Evolutionary conservation across 2,329 filamentous ascomycete genomes (phyloP).

Genomic region (Furcasterigmium furcatum): DNA sequence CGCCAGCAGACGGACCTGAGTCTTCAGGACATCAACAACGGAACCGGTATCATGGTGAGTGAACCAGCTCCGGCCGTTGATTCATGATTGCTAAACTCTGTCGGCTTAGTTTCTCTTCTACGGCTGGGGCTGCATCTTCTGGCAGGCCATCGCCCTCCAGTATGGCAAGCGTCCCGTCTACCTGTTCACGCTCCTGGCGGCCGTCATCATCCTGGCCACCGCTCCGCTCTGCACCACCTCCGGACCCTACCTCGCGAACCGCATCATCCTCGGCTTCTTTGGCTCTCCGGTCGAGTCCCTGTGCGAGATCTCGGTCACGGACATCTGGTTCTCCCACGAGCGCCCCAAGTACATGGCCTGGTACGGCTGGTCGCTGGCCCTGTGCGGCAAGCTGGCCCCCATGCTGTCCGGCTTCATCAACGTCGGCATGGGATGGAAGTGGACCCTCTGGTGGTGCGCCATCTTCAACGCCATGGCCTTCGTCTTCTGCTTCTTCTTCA

Average conservation of each 20-base stretch:
- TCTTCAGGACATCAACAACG: slow-evolving; percentile 30
- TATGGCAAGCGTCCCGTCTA: slow-evolving; percentile 40
- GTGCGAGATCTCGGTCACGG: slow-evolving; percentile 41
- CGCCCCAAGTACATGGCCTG: slow-evolving; percentile 37
- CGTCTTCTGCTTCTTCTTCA: slow-evolving; percentile 48
- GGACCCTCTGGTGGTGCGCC: slow-evolving; percentile 39
- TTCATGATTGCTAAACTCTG: background rate
- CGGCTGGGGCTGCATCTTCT: slow-evolving; percentile 41
- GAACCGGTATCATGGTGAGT: slow-evolving; percentile 29
- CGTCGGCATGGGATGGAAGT: slow-evolving; percentile 33
- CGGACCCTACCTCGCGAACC: slow-evolving; percentile 33
- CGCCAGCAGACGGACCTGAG: slow-evolving; percentile 25
- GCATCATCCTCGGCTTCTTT: slow-evolving; percentile 40
- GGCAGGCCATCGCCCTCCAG: slow-evolving; percentile 42
- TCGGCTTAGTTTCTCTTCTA: slow-evolving; percentile 31
- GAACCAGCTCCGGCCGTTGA: too few relatives aligned
- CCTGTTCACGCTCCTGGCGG: slow-evolving; percentile 26
- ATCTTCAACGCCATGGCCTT: slow-evolving; percentile 31
- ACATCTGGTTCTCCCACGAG: slow-evolving; percentile 38
- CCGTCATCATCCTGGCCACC: slow-evolving; percentile 15
- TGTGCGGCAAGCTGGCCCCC: slow-evolving; percentile 40
- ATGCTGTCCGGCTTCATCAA: slow-evolving; percentile 42
- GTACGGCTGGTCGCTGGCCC: slow-evolving; percentile 34
- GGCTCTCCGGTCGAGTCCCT: slow-evolving; percentile 41
- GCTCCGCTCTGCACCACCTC: too few relatives aligned